Evolutionary conservation across 331 rosid genomes (phyloP).

Genomic region (Malus hybrid): DNA sequence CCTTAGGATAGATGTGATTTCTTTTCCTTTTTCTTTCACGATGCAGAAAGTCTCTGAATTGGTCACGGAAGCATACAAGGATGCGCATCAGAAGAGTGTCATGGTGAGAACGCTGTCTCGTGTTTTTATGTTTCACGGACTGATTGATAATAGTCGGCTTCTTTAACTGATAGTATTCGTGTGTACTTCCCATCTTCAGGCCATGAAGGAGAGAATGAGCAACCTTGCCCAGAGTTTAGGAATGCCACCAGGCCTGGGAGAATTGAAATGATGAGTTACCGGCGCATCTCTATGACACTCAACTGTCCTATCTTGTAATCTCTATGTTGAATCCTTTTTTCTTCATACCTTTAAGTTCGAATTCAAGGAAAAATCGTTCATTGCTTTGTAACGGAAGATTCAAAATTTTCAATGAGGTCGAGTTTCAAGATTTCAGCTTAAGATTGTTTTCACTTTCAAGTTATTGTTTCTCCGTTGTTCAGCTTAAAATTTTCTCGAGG

Average conservation of each 20-base stretch:
- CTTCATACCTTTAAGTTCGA: not conserved
- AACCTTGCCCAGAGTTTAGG: conserved; percentile 83
- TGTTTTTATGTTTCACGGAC: not conserved
- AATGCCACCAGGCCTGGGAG: conserved; percentile 65
- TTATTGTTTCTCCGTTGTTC: too few relatives aligned
- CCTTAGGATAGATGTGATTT: not conserved
- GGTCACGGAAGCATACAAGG: conserved; percentile 82
- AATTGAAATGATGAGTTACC: conserved; percentile 28
- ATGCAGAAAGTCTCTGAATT: conserved; percentile 76
- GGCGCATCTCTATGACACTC: not conserved
- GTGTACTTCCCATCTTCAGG: conserved; percentile 32
- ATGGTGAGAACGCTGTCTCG: conserved; percentile 28
- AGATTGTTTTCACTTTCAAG: too few relatives aligned
- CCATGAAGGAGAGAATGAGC: conserved; percentile 83
- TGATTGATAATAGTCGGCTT: not conserved
- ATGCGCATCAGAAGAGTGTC: conserved; percentile 84
- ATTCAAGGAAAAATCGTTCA: not conserved
- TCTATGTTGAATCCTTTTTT: not conserved
- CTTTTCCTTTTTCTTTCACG: not conserved
- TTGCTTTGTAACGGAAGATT: not conserved
- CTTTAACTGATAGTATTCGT: not conserved
- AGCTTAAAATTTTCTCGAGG: too few relatives aligned
- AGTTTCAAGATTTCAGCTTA: too few relatives aligned
- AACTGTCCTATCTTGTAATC: not conserved
- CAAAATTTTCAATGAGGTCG: not conserved